These are phyloP conservation scores for Chlorella variabilis DNA, from an alignment of 163 green algal genomes.

Conservation along the genomic window DNA sequence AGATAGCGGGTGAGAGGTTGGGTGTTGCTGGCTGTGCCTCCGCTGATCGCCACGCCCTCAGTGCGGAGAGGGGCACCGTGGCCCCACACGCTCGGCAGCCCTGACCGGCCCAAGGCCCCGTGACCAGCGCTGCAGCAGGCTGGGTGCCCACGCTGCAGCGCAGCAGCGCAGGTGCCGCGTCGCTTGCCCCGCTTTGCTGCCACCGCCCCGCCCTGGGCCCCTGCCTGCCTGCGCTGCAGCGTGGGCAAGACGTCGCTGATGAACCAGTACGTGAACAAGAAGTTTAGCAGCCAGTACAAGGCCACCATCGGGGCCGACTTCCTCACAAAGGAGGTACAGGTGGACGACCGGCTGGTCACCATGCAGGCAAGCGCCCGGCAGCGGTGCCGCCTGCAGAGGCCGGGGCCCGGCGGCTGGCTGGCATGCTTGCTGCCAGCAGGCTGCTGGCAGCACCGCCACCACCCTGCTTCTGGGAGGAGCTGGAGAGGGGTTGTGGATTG, in stretches of 20 bases:
- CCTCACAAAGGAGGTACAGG: conserved; percentile 98
- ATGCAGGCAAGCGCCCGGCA: conserved; percentile 90
- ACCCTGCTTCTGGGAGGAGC: too few relatives aligned
- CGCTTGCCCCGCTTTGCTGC: too few relatives aligned
- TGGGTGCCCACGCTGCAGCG: too few relatives aligned
- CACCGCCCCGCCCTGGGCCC: neutral
- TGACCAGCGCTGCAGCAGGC: too few relatives aligned
- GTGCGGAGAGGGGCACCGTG: neutral
- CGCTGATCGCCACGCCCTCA: neutral
- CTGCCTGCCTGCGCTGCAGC: conserved; percentile 57
- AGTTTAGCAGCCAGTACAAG: conserved; percentile 99
- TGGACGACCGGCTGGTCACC: conserved; percentile 98
- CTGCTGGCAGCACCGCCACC: too few relatives aligned
- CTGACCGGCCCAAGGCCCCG: too few relatives aligned
- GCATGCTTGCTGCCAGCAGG: too few relatives aligned
- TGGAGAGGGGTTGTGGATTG: too few relatives aligned
- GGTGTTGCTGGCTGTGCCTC: neutral
- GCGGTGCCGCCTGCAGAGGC: too few relatives aligned
- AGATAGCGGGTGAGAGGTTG: conserved; percentile 85
- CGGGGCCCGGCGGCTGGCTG: too few relatives aligned
- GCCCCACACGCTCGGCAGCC: too few relatives aligned
- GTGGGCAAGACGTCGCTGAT: conserved; percentile 98
- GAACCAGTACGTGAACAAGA: conserved; percentile 99
- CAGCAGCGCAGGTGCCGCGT: too few relatives aligned
- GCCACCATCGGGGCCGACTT: conserved; percentile 99